Percentiles rank a stretch among this genome's conserved stretches.
phyloP scores from a whole-genome alignment of 129 eudicot species.

The Rutidosis leptorrhynchoides region DNA sequence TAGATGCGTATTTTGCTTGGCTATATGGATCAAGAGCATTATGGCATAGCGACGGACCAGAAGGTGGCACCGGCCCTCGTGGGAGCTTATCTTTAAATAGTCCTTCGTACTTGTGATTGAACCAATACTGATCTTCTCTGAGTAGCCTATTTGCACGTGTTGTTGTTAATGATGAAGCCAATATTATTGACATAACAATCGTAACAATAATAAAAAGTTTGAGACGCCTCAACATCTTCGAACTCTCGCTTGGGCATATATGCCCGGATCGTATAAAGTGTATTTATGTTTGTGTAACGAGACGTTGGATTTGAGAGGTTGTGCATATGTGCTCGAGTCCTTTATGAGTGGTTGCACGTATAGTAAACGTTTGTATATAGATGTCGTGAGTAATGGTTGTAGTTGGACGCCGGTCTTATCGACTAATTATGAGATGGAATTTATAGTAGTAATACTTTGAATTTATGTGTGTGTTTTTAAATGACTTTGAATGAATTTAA shows the following conservation, averaged over 20 bases:
- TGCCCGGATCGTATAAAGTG: not conserved
- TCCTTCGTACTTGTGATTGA: not conserved
- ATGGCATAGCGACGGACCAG: constrained; percentile 57
- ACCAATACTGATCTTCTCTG: constrained; percentile 22
- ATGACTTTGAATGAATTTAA: constrained; percentile 32
- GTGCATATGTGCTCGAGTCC: constrained; percentile 4
- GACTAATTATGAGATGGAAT: constrained; percentile 10
- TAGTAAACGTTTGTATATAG: not conserved
- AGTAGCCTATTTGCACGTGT: constrained; percentile 18
- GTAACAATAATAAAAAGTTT: constrained; percentile 6
- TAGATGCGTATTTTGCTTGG: constrained; percentile 14
- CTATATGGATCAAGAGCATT: constrained; percentile 38
- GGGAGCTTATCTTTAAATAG: constrained; percentile 42
- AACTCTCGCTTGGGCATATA: not conserved
- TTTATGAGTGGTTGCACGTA: constrained; percentile 26
- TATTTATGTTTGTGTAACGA: not conserved
- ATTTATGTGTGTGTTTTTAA: constrained; percentile 11
- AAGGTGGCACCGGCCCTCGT: constrained; percentile 64
- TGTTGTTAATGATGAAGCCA: constrained; percentile 13
- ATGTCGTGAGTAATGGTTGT: constrained; percentile 19
- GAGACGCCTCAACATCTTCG: constrained; percentile 19
- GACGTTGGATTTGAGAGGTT: constrained; percentile 13
- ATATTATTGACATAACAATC: constrained; percentile 16
- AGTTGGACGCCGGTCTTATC: constrained; percentile 27
- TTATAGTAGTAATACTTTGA: constrained; percentile 24